Conservation (phyloP, 768 basidiomycete genomes). For the Phylloporus scabripes region DNA sequence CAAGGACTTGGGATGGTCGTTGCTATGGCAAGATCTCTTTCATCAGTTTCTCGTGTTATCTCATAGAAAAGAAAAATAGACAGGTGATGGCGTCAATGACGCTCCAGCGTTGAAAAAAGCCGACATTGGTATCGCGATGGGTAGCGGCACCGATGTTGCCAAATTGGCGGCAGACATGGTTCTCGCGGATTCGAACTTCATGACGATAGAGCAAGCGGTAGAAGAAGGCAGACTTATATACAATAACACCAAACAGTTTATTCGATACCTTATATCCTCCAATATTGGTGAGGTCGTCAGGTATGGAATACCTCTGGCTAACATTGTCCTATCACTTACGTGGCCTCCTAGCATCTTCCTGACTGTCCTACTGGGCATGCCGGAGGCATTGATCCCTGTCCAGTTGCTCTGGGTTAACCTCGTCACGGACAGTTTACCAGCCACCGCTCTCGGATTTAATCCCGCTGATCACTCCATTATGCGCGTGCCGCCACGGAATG, state of each 20-base stretch:
- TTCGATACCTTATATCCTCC: constrained; percentile 96
- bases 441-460: constrained; percentile 97
- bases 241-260: constrained; percentile 99
- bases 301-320: constrained; percentile 16
- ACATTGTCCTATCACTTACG: neutral
- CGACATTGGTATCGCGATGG: constrained; percentile 98
- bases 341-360: constrained; percentile 74
- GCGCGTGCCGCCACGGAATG: constrained; percentile 87
- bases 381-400: constrained; percentile 96
- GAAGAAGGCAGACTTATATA: constrained; percentile 98
- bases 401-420: constrained; percentile 99
- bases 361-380: constrained; percentile 96
- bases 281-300: constrained; percentile 97
- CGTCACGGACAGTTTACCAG: constrained; percentile 94
- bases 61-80: constrained; percentile 41
- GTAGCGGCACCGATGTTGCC: constrained; percentile 96
- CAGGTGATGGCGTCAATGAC: constrained; percentile 97
- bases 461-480: constrained; percentile 96
- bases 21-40: constrained; percentile 66
- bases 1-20: constrained; percentile 91
- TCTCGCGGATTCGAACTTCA: constrained; percentile 93
- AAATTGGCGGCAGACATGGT: constrained; percentile 99
- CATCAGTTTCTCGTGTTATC: constrained; percentile 6
- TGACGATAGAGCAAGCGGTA: constrained; percentile 93
- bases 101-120: constrained; percentile 96